Evolutionary conservation across 2,329 filamentous ascomycete species (phyloP).

Genomic region (Clathrospora elynae): DNA sequence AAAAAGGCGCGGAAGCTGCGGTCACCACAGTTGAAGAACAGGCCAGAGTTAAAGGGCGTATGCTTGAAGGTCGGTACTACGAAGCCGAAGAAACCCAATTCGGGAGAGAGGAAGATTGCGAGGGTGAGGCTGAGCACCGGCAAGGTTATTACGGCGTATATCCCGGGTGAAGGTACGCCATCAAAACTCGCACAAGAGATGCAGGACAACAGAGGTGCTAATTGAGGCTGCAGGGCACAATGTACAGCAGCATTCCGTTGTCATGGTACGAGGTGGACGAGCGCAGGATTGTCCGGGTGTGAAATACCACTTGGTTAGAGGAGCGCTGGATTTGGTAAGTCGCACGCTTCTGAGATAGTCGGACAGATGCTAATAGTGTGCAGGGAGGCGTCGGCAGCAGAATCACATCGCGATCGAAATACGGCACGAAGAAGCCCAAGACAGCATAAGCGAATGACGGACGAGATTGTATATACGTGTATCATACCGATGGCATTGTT

Average conservation of each 20-base stretch:
- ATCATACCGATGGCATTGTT: slow-evolving; percentile 34
- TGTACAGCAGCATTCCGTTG: slow-evolving; percentile 97
- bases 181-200: background rate
- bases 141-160: slow-evolving; percentile 87
- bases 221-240: slow-evolving; percentile 70
- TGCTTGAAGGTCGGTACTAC: slow-evolving; percentile 92
- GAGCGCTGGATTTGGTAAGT: slow-evolving; percentile 89
- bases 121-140: slow-evolving; percentile 88
- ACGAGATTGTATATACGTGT: slow-evolving; percentile 30
- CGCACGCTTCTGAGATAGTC: background rate
- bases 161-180: slow-evolving; percentile 79
- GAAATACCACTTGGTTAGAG: slow-evolving; percentile 89
- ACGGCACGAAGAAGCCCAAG: slow-evolving; percentile 99
- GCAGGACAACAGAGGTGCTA: slow-evolving; percentile 14
- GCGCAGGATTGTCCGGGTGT: slow-evolving; percentile 98
- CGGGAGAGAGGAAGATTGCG: slow-evolving; percentile 92
- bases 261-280: slow-evolving; percentile 90
- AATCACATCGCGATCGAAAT: slow-evolving; percentile 87
- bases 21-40: slow-evolving; percentile 78
- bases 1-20: slow-evolving; percentile 84
- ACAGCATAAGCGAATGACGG: slow-evolving; percentile 24
- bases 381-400: slow-evolving; percentile 90
- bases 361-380: slow-evolving; percentile 26
- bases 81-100: slow-evolving; percentile 98
- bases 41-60: slow-evolving; percentile 90